Evolutionary conservation across 2,329 filamentous ascomycete genomes (phyloP), one percentile per base, ranked within the genome.

Genomic region (Apiospora arundinis): DNA sequence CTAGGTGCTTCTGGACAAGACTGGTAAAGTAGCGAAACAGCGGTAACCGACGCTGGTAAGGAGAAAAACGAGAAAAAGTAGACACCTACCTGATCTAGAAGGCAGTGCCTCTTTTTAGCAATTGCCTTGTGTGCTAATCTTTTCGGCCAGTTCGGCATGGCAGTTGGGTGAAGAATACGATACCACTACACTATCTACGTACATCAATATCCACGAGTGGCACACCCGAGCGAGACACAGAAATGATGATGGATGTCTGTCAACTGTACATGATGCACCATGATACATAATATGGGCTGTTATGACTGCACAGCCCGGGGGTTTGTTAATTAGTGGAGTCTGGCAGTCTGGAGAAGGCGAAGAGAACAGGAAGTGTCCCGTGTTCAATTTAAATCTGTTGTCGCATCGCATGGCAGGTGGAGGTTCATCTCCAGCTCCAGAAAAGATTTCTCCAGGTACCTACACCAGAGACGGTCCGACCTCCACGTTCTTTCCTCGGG

Each of bases 361-460:
- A 63, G 23, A 63, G 56, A 63, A 63, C 56, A 37, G 52, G 8
- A 37, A 37, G 52, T 60, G 52, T 37, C 28, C 52, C 52, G 28
- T 60, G 52, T 60, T 37, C 52, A 37, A 37, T 21, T 60, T 28
- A 2, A 60, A 37, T 60, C 52, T 60, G 7, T 37, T 16, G 52
- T 60, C 28, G 52, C 52, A 40, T 63, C 56, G 56, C 56, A 63
- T 63, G 56, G 56, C 56, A 40, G 56, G 56, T 63, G 56, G 28
- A 40, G 32, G 46, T 60, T 60, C 52, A 60, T 60, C 52, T 60
- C 52, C 25, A 60, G 52, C 52, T 60, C 52, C 52, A 60, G 52
- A 32, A 63, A 40, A 60, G 32, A 4, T 37, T 28, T 56, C 52
- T 63, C 32, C 56, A 63, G 56, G 56, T 63, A 63, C 56, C 4